Percentiles rank a stretch among this genome's conserved stretches.
phyloP scores from a whole-genome alignment of 1,284 basidiomycete genomes.

The Rhodotorula sp. region DNA sequence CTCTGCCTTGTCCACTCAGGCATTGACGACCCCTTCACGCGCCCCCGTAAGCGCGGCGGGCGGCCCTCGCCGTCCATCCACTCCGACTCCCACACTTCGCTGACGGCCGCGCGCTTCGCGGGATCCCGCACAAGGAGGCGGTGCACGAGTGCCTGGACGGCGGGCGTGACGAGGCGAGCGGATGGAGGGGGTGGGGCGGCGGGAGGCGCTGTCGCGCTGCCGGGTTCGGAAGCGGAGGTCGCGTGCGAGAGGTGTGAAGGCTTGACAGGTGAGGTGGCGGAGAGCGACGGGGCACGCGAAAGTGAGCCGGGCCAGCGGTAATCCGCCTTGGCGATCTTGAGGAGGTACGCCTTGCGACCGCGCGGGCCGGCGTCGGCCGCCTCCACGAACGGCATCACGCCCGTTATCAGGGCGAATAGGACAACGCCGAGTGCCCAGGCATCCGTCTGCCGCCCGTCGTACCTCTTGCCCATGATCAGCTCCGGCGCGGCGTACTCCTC shows the following conservation, averaged over 20 bases:
- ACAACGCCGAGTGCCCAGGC: slow-evolving; percentile 87
- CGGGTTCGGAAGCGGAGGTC: neutral
- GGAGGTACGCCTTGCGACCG: slow-evolving; percentile 55
- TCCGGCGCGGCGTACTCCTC: slow-evolving; percentile 92
- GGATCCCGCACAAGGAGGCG: slow-evolving; percentile 70
- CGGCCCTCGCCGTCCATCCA: slow-evolving; percentile 59
- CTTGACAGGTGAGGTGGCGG: neutral
- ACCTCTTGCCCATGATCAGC: slow-evolving; percentile 72
- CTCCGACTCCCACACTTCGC: slow-evolving; percentile 66
- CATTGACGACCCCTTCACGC: neutral
- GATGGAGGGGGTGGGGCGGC: neutral
- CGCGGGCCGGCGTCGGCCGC: slow-evolving; percentile 28
- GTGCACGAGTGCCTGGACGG: slow-evolving; percentile 61
- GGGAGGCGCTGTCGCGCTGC: too few relatives aligned
- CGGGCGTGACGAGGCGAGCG: slow-evolving; percentile 56
- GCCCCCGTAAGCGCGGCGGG: neutral
- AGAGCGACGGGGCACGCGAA: slow-evolving; percentile 3
- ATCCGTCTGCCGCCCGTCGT: slow-evolving; percentile 85
- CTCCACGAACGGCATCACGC: slow-evolving; percentile 65
- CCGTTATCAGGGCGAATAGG: slow-evolving; percentile 70
- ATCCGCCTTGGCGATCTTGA: slow-evolving; percentile 75
- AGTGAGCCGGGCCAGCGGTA: slow-evolving; percentile 65
- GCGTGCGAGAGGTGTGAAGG: neutral
- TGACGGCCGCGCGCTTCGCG: slow-evolving; percentile 60
- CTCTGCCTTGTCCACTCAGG: neutral